Conservation (phyloP, 176 grass and related monocot genomes). For the Eragrostis nindensis region DNA sequence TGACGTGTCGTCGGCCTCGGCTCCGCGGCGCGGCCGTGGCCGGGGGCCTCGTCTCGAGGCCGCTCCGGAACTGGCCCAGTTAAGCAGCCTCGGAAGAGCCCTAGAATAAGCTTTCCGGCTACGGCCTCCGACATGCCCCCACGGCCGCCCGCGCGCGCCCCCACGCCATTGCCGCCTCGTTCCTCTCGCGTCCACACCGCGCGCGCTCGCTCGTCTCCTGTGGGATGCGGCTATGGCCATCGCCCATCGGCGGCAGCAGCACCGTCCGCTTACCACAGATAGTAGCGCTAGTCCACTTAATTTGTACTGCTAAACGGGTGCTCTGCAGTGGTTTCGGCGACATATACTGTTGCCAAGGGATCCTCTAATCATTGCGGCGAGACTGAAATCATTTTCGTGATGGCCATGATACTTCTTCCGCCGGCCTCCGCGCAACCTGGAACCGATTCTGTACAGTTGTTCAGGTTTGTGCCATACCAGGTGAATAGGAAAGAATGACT, state of each 20-base stretch:
- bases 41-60: conserved; percentile 13
- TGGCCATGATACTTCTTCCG: not conserved
- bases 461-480: not conserved
- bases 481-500: not conserved
- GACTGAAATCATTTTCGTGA: conserved; percentile 10
- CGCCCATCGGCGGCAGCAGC: not conserved
- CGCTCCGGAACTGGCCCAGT: conserved; percentile 10
- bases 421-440: not conserved
- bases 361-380: conserved; percentile 12
- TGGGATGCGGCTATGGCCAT: too few relatives aligned
- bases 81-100: not conserved
- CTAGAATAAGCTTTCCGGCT: conserved; percentile 20
- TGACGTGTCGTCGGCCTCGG: conserved; percentile 18
- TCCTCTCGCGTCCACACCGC: not conserved
- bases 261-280: not conserved
- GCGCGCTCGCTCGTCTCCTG: not conserved
- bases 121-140: conserved; percentile 55
- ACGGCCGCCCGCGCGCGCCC: conserved; percentile 42
- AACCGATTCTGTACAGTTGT: not conserved
- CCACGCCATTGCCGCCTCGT: conserved; percentile 37
- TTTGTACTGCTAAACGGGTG: too few relatives aligned
- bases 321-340: not conserved
- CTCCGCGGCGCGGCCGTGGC: not conserved
- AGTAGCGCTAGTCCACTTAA: not conserved
- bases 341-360: conserved; percentile 16